These are phyloP conservation scores for Canavalia ensiformis DNA, from an alignment of 306 rosid genomes.

Conservation along the genomic window DNA sequence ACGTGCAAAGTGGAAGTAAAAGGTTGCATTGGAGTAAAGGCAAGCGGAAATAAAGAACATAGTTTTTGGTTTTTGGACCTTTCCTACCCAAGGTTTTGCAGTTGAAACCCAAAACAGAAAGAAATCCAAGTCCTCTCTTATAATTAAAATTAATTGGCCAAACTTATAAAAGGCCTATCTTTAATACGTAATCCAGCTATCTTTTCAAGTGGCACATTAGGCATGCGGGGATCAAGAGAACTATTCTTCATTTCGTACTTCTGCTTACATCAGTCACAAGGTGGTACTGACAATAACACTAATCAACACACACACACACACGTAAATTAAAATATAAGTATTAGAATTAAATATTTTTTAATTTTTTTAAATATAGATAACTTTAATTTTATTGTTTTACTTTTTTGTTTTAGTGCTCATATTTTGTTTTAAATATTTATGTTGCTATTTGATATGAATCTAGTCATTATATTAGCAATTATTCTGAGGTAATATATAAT, in stretches of 20 bases:
- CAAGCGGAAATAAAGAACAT: constrained; percentile 47
- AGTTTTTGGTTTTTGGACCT: constrained; percentile 48
- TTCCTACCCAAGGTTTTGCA: constrained; percentile 60
- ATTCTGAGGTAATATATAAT: too few species aligned
- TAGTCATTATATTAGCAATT: too few species aligned
- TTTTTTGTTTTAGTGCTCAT: too few species aligned
- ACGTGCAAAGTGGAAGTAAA: constrained; percentile 50
- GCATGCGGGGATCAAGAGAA: constrained; percentile 24
- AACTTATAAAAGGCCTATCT: constrained; percentile 15
- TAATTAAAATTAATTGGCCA: neutral
- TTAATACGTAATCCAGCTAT: neutral
- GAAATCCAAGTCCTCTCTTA: neutral
- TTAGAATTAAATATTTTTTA: too few species aligned
- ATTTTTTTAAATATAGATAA: too few species aligned
- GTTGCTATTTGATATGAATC: too few species aligned
- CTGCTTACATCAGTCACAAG: neutral
- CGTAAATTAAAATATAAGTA: neutral
- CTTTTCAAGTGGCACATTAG: constrained; percentile 26
- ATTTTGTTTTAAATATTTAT: too few species aligned
- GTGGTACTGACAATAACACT: neutral
- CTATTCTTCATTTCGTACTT: constrained; percentile 5
- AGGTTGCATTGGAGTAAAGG: constrained; percentile 59
- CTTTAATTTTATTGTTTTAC: too few species aligned
- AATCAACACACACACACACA: neutral
- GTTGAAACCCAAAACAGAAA: constrained; percentile 2